Percentiles rank a stretch among this genome's conserved stretches.
Conservation (phyloP, 2,329 filamentous ascomycete species). For the Colletotrichum nymphaeae region DNA sequence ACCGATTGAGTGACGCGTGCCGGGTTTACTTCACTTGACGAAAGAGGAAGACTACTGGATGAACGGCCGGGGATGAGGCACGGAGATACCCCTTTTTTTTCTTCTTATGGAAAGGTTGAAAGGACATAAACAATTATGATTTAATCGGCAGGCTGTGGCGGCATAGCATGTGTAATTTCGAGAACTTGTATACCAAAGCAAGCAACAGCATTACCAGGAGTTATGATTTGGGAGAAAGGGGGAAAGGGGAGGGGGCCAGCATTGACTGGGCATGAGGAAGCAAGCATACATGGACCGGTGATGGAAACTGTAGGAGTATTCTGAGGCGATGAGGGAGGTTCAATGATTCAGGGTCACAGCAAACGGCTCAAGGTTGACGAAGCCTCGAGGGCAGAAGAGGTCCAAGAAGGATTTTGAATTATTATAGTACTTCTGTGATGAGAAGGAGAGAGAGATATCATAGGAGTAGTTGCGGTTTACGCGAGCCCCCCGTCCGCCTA, state of each 20-base stretch:
- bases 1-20: conserved; percentile 39
- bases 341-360: too few relatives aligned
- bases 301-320: too few relatives aligned
- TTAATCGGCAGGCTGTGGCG: conserved; percentile 14
- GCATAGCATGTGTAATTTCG: conserved; percentile 17
- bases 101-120: neutral
- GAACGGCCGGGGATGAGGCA: neutral
- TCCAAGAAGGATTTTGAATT: neutral
- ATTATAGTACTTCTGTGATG: neutral
- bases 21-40: neutral
- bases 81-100: neutral
- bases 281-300: neutral
- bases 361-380: too few relatives aligned
- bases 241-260: neutral
- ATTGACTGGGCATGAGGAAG: neutral
- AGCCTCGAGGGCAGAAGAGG: neutral
- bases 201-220: conserved; percentile 7
- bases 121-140: neutral
- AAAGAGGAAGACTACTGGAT: too few relatives aligned
- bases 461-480: neutral
- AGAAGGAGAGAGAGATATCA: neutral
- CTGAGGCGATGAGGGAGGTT: too few relatives aligned
- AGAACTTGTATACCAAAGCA: conserved; percentile 20
- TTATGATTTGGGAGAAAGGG: conserved; percentile 8
- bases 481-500: neutral